Conservation (phyloP, 768 basidiomycete species). For the Leucocoprinus sp. region DNA sequence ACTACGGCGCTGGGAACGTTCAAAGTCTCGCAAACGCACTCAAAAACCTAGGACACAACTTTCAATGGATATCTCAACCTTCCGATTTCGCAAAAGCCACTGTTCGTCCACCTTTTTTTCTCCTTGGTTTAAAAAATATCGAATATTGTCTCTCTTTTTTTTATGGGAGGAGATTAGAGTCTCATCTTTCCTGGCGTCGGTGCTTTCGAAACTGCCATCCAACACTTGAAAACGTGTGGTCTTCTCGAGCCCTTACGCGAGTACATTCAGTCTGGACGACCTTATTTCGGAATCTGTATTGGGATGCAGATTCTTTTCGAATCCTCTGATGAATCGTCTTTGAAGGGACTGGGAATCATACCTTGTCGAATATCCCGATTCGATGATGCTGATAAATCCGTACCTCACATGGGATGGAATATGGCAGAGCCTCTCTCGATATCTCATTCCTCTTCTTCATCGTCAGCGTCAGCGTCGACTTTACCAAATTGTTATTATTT, state of each 20-base stretch:
- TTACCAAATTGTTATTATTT: slow-evolving; percentile 98
- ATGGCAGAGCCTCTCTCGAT: slow-evolving; percentile 54
- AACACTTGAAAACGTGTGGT: slow-evolving; percentile 61
- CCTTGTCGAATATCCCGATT: slow-evolving; percentile 78
- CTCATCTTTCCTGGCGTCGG: slow-evolving; percentile 98
- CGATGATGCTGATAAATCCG: slow-evolving; percentile 63
- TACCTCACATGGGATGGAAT: slow-evolving; percentile 99
- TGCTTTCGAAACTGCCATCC: slow-evolving; percentile 82
- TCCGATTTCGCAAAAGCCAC: slow-evolving; percentile 83
- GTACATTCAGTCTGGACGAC: slow-evolving; percentile 82
- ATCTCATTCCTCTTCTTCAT: too few relatives aligned
- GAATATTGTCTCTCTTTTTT: neutral
- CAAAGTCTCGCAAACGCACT: slow-evolving; percentile 92
- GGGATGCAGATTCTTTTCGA: slow-evolving; percentile 95
- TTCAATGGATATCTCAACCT: slow-evolving; percentile 79
- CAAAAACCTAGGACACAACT: slow-evolving; percentile 72
- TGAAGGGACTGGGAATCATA: slow-evolving; percentile 75
- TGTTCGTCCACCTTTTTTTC: slow-evolving; percentile 43
- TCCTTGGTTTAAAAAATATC: too few relatives aligned
- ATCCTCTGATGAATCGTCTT: slow-evolving; percentile 73
- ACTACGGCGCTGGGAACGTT: slow-evolving; percentile 95
- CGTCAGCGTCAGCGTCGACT: too few relatives aligned
- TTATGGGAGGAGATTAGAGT: slow-evolving; percentile 40
- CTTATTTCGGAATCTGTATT: slow-evolving; percentile 98
- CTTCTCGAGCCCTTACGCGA: slow-evolving; percentile 71